These are phyloP conservation scores for Mortierella sp. DNA, from an alignment of 371 early-diverging fungal species.

Conservation along the genomic window DNA sequence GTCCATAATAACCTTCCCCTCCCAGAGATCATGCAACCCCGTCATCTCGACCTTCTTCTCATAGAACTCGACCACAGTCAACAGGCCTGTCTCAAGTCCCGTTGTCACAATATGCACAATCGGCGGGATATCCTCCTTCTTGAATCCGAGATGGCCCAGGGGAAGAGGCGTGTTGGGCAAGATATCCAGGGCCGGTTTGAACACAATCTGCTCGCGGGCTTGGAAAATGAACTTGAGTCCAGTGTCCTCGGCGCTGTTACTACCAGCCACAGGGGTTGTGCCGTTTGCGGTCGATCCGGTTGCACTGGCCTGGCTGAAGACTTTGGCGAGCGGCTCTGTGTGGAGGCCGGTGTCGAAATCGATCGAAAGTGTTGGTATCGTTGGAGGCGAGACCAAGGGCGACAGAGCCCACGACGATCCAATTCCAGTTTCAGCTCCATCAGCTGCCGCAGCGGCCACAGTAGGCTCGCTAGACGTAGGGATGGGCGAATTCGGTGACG, in stretches of 20 bases:
- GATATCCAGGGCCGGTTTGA: conserved; percentile 51
- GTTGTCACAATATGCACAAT: conserved; percentile 48
- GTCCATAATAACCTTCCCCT: conserved; percentile 43
- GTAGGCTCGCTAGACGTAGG: not conserved
- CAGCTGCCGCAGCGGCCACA: not conserved
- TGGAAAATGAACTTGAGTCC: conserved; percentile 31
- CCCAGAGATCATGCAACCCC: conserved; percentile 54
- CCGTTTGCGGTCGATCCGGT: not conserved
- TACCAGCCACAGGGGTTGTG: not conserved
- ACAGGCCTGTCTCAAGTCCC: conserved; percentile 37
- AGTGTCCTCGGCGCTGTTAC: not conserved
- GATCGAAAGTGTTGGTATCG: not conserved
- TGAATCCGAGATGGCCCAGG: conserved; percentile 52
- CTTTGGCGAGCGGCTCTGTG: conserved; percentile 3
- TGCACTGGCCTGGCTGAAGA: not conserved
- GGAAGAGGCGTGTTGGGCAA: conserved; percentile 57
- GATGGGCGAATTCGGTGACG: not conserved
- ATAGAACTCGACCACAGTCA: conserved; percentile 46
- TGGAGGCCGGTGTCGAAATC: not conserved
- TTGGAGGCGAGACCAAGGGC: not conserved
- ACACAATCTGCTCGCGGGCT: conserved; percentile 51
- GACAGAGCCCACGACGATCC: not conserved
- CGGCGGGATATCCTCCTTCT: conserved; percentile 58
- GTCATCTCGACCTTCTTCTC: conserved; percentile 47
- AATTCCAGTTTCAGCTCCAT: not conserved